A percentile compares a stretch with the other conserved stretches of the same genome.
Evolutionary conservation across 2,329 filamentous ascomycete species (phyloP).

Genomic region (Penicillium expansum): DNA sequence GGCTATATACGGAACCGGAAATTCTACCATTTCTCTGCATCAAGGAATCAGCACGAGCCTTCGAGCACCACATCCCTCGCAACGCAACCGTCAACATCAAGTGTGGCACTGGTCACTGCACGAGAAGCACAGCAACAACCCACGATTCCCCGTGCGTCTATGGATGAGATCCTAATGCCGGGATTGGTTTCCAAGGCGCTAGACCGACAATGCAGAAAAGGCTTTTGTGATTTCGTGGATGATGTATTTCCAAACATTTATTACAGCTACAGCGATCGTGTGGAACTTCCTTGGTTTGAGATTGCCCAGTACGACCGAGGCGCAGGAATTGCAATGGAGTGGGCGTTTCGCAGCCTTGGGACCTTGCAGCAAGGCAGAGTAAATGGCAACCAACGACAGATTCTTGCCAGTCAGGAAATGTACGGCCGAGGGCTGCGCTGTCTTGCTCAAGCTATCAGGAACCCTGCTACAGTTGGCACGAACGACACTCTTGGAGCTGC

Average conservation of each 20-base stretch:
- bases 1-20: no score
- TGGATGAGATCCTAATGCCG: slow-evolving; percentile 13
- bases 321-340: no score
- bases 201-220: slow-evolving; percentile 14
- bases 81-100: neutral
- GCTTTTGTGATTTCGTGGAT: slow-evolving; percentile 19
- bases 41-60: no score
- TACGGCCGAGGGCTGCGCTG: slow-evolving; percentile 17
- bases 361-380: no score
- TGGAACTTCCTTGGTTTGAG: slow-evolving; percentile 21
- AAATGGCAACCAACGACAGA: no score
- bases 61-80: neutral
- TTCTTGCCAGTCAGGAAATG: no score
- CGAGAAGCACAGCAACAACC: neutral
- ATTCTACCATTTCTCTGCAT: no score
- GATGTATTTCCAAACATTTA: slow-evolving; percentile 16
- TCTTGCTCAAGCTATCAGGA: slow-evolving; percentile 10
- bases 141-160: neutral
- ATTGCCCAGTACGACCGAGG: no score
- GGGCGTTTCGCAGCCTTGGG: no score
- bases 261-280: slow-evolving; percentile 14
- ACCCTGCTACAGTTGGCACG: slow-evolving; percentile 10
- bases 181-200: slow-evolving; percentile 11
- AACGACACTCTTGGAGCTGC: slow-evolving; percentile 20
- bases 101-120: neutral